Conservation (phyloP, 148 eudicot genomes). For the Chenopodium quinoa region DNA sequence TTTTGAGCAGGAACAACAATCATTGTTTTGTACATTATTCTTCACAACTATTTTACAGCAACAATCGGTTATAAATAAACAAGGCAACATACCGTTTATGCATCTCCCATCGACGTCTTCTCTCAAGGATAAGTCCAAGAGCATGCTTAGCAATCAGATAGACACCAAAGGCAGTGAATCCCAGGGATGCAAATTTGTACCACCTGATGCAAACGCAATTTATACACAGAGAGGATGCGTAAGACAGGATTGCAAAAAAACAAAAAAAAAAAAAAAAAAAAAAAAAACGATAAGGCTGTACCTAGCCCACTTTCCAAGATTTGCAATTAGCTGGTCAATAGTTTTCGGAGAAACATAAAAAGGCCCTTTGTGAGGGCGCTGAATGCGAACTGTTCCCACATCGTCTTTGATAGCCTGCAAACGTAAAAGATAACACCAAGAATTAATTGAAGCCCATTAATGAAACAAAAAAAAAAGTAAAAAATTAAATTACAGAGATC, state of each 20-base stretch:
- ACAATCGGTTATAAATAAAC: neutral
- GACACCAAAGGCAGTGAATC: conserved; percentile 74
- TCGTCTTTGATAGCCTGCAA: conserved; percentile 79
- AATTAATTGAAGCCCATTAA: neutral
- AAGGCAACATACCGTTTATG: conserved; percentile 59
- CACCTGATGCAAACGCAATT: conserved; percentile 47
- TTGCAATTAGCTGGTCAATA: conserved; percentile 89
- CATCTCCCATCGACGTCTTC: conserved; percentile 83
- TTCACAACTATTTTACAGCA: neutral
- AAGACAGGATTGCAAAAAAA: neutral
- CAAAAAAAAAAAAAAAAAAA: neutral
- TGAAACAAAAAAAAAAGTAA: neutral
- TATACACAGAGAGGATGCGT: neutral
- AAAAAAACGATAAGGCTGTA: conserved; percentile 18
- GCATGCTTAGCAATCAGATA: conserved; percentile 83
- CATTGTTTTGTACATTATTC: neutral
- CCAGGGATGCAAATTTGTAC: conserved; percentile 84
- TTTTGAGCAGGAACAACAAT: neutral
- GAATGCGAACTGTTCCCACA: conserved; percentile 79
- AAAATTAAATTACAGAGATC: neutral
- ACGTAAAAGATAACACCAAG: conserved; percentile 5
- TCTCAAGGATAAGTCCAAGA: conserved; percentile 69
- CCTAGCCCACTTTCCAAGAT: conserved; percentile 98
- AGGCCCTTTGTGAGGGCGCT: conserved; percentile 88
- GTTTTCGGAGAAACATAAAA: conserved; percentile 84